Percentiles rank a stretch among this genome's conserved stretches.
These are phyloP conservation scores for Cinnamomum chago DNA, from an alignment of 164 flowering plant species.

Conservation along the genomic window DNA sequence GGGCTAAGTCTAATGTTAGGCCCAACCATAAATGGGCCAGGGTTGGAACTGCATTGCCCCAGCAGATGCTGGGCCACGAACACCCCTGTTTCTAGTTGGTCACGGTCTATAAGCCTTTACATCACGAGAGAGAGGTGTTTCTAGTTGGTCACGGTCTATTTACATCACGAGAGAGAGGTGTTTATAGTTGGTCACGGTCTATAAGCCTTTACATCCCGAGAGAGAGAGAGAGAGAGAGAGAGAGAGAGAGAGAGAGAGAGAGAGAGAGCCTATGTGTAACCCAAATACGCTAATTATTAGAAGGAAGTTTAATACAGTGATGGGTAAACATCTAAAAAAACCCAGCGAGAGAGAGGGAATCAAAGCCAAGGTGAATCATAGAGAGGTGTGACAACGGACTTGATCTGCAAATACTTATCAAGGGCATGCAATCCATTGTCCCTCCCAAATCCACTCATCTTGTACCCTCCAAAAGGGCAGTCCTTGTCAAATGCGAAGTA, in stretches of 20 bases:
- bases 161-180: too few relatives aligned
- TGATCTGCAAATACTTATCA: slow-evolving; percentile 57
- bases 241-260: too few relatives aligned
- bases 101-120: too few relatives aligned
- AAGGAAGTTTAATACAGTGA: background rate
- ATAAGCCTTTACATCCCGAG: too few relatives aligned
- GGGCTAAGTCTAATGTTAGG: too few relatives aligned
- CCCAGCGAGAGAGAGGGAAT: background rate
- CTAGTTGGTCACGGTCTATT: too few relatives aligned
- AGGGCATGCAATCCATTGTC: slow-evolving; percentile 56
- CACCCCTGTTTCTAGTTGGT: slow-evolving; percentile 9
- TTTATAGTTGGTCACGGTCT: too few relatives aligned
- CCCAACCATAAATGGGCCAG: too few relatives aligned
- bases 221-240: too few relatives aligned
- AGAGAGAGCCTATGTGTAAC: too few relatives aligned
- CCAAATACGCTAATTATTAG: background rate
- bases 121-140: too few relatives aligned
- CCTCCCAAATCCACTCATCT: slow-evolving; percentile 68
- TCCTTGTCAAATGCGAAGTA: slow-evolving; percentile 50
- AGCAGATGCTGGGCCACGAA: background rate
- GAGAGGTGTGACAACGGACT: slow-evolving; percentile 66
- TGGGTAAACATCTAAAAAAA: background rate
- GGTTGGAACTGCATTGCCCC: too few relatives aligned
- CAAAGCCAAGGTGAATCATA: slow-evolving; percentile 63
- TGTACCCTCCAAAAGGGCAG: slow-evolving; percentile 65